Conservation (phyloP, 257 asterid species). For the Gentiana macrophylla region DNA sequence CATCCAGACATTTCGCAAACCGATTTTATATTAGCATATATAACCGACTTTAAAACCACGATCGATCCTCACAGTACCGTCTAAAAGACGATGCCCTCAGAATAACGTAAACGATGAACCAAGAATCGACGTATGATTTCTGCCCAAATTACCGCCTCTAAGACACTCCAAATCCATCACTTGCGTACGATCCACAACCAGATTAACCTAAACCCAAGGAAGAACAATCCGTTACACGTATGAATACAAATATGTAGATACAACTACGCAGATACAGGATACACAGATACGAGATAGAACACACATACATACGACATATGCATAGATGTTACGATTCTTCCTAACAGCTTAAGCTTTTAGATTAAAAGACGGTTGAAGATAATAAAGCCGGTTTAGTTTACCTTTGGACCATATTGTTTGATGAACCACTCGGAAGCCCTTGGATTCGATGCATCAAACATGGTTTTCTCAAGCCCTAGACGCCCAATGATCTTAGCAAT, state of each 20-base stretch:
- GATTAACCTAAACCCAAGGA: conserved; percentile 56
- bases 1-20: too few species aligned
- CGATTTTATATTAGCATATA: too few species aligned
- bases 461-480: conserved; percentile 80
- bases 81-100: neutral
- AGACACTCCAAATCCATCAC: conserved; percentile 92
- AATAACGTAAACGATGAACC: conserved; percentile 51
- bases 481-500: conserved; percentile 73
- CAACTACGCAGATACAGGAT: too few species aligned
- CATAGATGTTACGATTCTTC: too few species aligned
- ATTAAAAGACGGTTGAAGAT: neutral
- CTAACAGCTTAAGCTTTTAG: neutral
- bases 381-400: conserved; percentile 16
- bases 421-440: conserved; percentile 85
- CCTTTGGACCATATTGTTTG: conserved; percentile 83
- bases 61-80: too few species aligned
- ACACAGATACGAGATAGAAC: too few species aligned
- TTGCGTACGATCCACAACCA: conserved; percentile 85
- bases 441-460: conserved; percentile 88
- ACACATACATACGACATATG: too few species aligned
- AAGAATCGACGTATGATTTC: conserved; percentile 64
- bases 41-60: too few species aligned
- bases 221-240: too few species aligned
- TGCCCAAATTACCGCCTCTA: conserved; percentile 75
- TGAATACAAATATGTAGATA: too few species aligned